Percentiles rank a stretch among this genome's conserved stretches.
Conservation (phyloP, 2,329 filamentous ascomycete genomes). For the Nigrograna mackinnonii region DNA sequence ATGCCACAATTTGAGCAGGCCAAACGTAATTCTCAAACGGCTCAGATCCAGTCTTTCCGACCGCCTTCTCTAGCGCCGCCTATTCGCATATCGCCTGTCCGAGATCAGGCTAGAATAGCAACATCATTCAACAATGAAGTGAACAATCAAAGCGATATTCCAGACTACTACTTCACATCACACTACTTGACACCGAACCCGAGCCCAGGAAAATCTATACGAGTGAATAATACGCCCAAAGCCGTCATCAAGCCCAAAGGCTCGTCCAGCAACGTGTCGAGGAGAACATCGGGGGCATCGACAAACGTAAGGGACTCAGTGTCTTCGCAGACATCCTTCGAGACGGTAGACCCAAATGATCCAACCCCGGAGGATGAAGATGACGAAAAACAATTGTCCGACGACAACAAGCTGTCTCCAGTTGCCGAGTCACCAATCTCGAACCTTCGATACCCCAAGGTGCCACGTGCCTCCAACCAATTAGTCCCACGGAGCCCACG, state of each 20-base stretch:
- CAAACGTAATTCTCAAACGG: no score
- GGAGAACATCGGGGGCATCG: slow-evolving; percentile 28
- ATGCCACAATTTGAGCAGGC: no score
- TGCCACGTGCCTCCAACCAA: slow-evolving; percentile 52
- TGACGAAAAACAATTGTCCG: slow-evolving; percentile 33
- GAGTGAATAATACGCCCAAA: slow-evolving; percentile 21
- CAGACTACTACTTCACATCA: slow-evolving; percentile 42
- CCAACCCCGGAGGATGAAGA: slow-evolving; percentile 51
- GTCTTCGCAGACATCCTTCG: slow-evolving; percentile 49
- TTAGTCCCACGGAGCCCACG: slow-evolving; percentile 45
- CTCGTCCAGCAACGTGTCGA: slow-evolving; percentile 32
- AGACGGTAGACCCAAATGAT: slow-evolving; percentile 49
- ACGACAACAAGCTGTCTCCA: slow-evolving; percentile 40
- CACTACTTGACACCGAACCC: slow-evolving; percentile 6
- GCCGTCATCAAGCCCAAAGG: slow-evolving; percentile 23
- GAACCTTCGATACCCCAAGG: slow-evolving; percentile 50
- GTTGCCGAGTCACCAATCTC: slow-evolving; percentile 50
- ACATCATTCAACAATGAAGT: no score
- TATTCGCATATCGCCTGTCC: no score
- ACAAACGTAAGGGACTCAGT: slow-evolving; percentile 35
- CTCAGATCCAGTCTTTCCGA: no score
- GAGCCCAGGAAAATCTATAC: slow-evolving; percentile 3
- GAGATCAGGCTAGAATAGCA: no score
- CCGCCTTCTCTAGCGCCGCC: no score
- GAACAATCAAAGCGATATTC: slow-evolving; percentile 34